Evolutionary conservation across 148 eudicot species (phyloP).

Genomic region (Drosera capensis): DNA sequence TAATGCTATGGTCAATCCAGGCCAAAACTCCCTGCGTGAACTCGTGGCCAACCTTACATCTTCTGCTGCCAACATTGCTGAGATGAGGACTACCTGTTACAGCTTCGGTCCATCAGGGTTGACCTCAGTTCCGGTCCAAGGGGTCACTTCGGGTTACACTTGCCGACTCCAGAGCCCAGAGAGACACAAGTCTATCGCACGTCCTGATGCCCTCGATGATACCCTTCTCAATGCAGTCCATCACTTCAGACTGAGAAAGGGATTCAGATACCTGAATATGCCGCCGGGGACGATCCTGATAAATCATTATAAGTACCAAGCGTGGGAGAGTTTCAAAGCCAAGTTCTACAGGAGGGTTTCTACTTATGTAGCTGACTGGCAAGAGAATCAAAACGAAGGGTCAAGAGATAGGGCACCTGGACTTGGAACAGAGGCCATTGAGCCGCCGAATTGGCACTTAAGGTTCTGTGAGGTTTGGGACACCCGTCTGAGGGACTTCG

Average conservation of each 20-base stretch:
- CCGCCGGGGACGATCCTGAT: slow-evolving; percentile 34
- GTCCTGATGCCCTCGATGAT: slow-evolving; percentile 57
- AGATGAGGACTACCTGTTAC: slow-evolving; percentile 72
- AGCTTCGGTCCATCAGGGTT: slow-evolving; percentile 94
- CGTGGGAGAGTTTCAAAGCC: slow-evolving; percentile 73
- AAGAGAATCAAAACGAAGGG: slow-evolving; percentile 64
- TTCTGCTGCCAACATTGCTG: slow-evolving; percentile 32
- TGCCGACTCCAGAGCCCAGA: slow-evolving; percentile 74
- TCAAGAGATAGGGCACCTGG: slow-evolving; percentile 93
- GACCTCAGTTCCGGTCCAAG: slow-evolving; percentile 34
- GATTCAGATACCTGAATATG: slow-evolving; percentile 34
- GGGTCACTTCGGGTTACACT: slow-evolving; percentile 77
- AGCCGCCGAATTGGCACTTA: slow-evolving; percentile 54
- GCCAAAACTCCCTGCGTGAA: slow-evolving; percentile 27
- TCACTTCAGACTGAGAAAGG: slow-evolving; percentile 60
- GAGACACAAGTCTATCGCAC: slow-evolving; percentile 81
- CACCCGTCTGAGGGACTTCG: slow-evolving; percentile 65
- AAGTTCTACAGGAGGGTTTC: slow-evolving; percentile 87
- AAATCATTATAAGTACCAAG: slow-evolving; percentile 92
- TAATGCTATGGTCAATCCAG: slow-evolving; percentile 11
- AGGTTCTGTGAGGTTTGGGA: slow-evolving; percentile 91
- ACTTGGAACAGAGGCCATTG: slow-evolving; percentile 80
- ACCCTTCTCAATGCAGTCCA: slow-evolving; percentile 76
- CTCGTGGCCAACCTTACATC: slow-evolving; percentile 40
- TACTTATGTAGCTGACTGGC: slow-evolving; percentile 92